Percentiles rank a stretch among this genome's conserved stretches.
Evolutionary conservation across 371 early-diverging fungal genomes (phyloP).

Genomic region (Conidiobolus incongruus): DNA sequence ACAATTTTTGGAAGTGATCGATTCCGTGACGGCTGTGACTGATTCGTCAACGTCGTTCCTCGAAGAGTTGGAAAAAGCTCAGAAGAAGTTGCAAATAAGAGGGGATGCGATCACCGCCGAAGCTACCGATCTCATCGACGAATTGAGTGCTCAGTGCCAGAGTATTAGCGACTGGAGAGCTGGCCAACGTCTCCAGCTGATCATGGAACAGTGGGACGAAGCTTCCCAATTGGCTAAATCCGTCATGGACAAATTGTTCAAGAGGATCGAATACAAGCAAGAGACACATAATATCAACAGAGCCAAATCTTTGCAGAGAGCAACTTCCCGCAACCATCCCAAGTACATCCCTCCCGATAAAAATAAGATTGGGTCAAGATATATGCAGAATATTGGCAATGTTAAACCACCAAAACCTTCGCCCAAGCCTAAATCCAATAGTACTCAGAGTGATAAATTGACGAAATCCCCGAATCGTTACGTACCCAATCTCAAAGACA

Average conservation of each 20-base stretch:
- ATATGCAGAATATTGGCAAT: conserved; percentile 1
- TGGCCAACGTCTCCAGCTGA: too few species aligned
- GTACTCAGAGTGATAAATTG: conserved; percentile 7
- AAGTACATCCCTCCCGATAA: conserved; percentile 3
- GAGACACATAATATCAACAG: conserved; percentile 8
- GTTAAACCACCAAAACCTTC: not conserved
- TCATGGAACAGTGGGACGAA: too few species aligned
- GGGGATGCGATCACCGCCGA: too few species aligned
- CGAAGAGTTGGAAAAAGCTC: conserved; percentile 20
- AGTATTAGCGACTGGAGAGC: too few species aligned
- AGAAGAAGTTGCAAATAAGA: conserved; percentile 9
- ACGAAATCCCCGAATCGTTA: conserved; percentile 16
- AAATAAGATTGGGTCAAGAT: not conserved
- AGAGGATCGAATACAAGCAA: conserved; percentile 19
- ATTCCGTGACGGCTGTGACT: conserved; percentile 13
- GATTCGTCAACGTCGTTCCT: conserved; percentile 12
- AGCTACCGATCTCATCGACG: too few species aligned
- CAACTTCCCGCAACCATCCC: conserved; percentile 7
- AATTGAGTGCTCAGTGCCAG: too few species aligned
- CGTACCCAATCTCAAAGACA: conserved; percentile 32
- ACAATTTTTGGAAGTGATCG: conserved; percentile 18
- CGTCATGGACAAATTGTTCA: conserved; percentile 18
- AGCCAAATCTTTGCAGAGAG: not conserved
- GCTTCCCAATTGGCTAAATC: too few species aligned
- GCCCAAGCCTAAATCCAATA: conserved; percentile 4